Conservation (phyloP, 768 basidiomycete species). For the Auriscalpium vulgare region DNA sequence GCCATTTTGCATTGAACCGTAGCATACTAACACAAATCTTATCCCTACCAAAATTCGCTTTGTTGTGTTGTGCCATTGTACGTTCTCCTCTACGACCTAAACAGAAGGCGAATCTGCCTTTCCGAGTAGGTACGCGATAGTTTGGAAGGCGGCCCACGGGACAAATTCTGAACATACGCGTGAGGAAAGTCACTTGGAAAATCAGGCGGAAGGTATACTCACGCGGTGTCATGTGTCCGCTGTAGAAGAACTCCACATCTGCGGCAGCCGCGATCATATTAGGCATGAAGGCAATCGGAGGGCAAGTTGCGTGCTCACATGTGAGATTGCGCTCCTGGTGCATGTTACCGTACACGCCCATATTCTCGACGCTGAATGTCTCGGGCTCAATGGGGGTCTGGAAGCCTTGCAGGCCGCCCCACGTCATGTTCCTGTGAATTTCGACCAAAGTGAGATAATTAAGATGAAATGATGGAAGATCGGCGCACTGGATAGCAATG, state of each 20-base stretch:
- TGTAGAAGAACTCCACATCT: slow-evolving; percentile 53
- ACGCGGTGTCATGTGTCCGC: slow-evolving; percentile 57
- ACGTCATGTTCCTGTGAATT: slow-evolving; percentile 26
- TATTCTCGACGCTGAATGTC: slow-evolving; percentile 23
- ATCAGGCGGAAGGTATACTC: slow-evolving; percentile 10
- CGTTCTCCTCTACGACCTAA: no score
- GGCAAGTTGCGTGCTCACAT: slow-evolving; percentile 16
- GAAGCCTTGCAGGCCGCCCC: slow-evolving; percentile 28
- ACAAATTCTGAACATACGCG: slow-evolving; percentile 16
- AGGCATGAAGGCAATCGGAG: neutral
- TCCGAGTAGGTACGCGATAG: slow-evolving; percentile 3
- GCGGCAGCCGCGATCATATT: neutral
- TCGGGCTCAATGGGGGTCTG: slow-evolving; percentile 26
- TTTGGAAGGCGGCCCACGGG: slow-evolving; percentile 18
- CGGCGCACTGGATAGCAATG: slow-evolving; percentile 27
- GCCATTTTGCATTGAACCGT: no score
- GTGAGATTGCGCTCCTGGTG: slow-evolving; percentile 27
- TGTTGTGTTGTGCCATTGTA: no score
- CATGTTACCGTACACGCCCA: slow-evolving; percentile 25
- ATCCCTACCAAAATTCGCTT: no score
- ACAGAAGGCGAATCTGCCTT: slow-evolving; percentile 1
- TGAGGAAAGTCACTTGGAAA: neutral
- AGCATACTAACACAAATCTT: no score
- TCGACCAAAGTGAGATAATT: neutral
- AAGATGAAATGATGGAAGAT: neutral